phyloP scores from a whole-genome alignment of 768 basidiomycete species.

The Chalciporus sphaerocephalus region DNA sequence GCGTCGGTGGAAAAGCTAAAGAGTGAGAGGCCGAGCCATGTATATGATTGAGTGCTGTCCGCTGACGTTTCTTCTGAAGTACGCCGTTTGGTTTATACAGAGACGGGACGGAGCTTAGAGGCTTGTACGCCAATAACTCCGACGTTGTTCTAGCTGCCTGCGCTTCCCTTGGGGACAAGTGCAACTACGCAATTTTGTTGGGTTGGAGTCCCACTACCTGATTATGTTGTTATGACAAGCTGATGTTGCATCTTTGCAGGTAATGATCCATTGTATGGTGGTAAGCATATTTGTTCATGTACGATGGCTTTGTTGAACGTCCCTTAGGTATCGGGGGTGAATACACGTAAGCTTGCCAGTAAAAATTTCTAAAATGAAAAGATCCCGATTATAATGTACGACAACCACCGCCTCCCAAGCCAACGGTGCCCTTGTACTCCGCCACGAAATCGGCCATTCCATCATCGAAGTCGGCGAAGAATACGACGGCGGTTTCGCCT shows the following conservation, averaged over 20 bases:
- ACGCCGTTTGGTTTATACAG: conserved; percentile 75
- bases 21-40: conserved; percentile 41
- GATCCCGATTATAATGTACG: conserved; percentile 32
- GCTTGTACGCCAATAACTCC: conserved; percentile 63
- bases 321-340: conserved; percentile 65
- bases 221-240: neutral
- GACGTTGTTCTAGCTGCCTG: conserved; percentile 69
- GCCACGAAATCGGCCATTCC: conserved; percentile 79
- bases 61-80: conserved; percentile 34
- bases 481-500: conserved; percentile 74
- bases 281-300: conserved; percentile 33
- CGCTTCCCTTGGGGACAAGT: conserved; percentile 53
- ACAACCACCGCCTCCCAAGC: conserved; percentile 70
- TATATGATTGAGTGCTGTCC: neutral
- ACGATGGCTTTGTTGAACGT: neutral
- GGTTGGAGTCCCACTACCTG: conserved; percentile 39
- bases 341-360: conserved; percentile 57
- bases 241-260: conserved; percentile 36
- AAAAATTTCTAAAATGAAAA: neutral
- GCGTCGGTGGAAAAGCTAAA: conserved; percentile 61
- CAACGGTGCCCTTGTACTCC: conserved; percentile 71
- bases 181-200: conserved; percentile 72
- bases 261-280: conserved; percentile 77
- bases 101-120: conserved; percentile 73
- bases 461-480: conserved; percentile 78